Evolutionary conservation across 352 stramenopile species (phyloP), one percentile per base, ranked within the genome.

Genomic region (Phytophthora quininea): DNA sequence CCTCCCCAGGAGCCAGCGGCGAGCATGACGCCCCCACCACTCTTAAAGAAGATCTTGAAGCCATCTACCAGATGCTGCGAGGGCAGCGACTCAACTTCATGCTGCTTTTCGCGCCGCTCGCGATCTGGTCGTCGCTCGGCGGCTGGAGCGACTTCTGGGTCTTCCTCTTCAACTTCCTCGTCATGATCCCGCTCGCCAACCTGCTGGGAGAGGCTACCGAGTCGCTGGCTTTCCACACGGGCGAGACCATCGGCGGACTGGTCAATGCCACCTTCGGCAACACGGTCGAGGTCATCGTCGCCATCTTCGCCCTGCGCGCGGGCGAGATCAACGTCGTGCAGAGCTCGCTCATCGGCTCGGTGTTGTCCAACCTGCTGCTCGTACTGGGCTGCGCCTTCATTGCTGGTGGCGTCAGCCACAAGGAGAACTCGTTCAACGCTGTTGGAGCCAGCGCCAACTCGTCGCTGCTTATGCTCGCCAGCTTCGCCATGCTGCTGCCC

Each of bases 231-330:
- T 91, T 95, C 69, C 97, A 99, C 79, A 99, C 96, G 45, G 97
- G 95, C 67, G 94, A 98, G 66, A 99, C 96, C 0, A 97, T 99
- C 58, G 97, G 97, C 52, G 97, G 97, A 0, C 83, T 99, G 11
- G 86, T 99, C 33, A 99, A 99, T 83, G 97, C 97, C 32, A 99
- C 97, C 7, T 98, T 99, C 74, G 97, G 97, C 58, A 99, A 99
- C 82, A 94, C 96, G 6, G 96, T 98, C 4, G 97, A 99, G 86
- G 84, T 99, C 19, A 90, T 99, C 29, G 97, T 99, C 57, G 96
- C 97, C 3, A 87, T 98, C 47, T 97, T 98, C 12, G 97, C 97
- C 19, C 88, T 99, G 12, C 79, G 84, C 30, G 86, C 95, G 27
- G 96, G 95, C 42, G 91, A 98, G 79, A 98, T 99, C 62, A 89